phyloP scores from a whole-genome alignment of 306 rosid genomes.

The Quercus ilex region DNA sequence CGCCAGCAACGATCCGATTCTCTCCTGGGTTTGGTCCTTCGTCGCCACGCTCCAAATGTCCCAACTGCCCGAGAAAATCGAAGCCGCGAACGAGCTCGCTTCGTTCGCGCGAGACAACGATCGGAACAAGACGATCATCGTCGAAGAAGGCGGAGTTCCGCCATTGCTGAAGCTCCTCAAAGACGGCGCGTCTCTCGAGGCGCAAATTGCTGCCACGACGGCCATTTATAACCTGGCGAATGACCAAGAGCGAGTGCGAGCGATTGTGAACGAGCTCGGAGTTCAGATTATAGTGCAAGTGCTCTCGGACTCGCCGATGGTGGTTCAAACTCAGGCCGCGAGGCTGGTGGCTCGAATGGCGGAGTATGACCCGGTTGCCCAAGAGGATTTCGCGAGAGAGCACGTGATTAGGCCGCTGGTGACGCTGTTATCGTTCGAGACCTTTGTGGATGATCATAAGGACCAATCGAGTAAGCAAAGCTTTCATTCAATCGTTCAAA shows the following conservation, averaged over 20 bases:
- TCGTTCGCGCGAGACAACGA: constrained; percentile 62
- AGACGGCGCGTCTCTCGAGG: constrained; percentile 42
- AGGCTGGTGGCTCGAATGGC: constrained; percentile 70
- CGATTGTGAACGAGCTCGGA: constrained; percentile 47
- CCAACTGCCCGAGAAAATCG: constrained; percentile 48
- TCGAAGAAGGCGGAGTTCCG: constrained; percentile 61
- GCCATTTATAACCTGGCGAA: constrained; percentile 51
- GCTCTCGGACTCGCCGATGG: constrained; percentile 51
- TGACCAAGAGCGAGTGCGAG: constrained; percentile 46
- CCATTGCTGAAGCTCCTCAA: constrained; percentile 70
- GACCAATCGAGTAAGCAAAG: constrained; percentile 52
- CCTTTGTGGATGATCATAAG: constrained; percentile 35
- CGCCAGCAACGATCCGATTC: constrained; percentile 76
- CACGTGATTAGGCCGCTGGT: constrained; percentile 66
- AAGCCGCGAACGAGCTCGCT: constrained; percentile 58
- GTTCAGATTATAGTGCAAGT: constrained; percentile 58
- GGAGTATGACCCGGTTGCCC: constrained; percentile 49
- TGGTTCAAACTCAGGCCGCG: constrained; percentile 52
- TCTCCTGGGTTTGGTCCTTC: constrained; percentile 80
- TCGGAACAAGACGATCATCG: constrained; percentile 65
- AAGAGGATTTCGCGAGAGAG: constrained; percentile 71
- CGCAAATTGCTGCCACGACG: constrained; percentile 52
- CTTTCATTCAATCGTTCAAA: constrained; percentile 52
- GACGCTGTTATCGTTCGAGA: constrained; percentile 53
- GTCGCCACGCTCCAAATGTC: constrained; percentile 70